phyloP scores from a whole-genome alignment of 2,329 filamentous ascomycete species.

The Phaeophleospora eucalypticola region DNA sequence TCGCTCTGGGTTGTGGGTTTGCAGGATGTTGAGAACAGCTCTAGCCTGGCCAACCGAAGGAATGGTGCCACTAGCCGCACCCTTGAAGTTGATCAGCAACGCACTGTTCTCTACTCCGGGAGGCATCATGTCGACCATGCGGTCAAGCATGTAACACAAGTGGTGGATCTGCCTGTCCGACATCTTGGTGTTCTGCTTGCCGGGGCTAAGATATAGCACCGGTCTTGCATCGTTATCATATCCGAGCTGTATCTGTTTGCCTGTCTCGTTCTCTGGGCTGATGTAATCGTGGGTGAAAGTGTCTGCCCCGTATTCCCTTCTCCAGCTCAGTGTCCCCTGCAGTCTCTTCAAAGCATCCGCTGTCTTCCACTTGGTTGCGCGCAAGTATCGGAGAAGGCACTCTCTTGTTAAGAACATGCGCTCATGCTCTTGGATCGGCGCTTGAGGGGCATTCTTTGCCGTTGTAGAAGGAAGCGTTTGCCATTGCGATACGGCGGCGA shows the following conservation, averaged over 20 bases:
- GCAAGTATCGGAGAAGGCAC: conserved; percentile 86
- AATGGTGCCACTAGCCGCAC: conserved; percentile 69
- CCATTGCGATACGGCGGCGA: conserved; percentile 68
- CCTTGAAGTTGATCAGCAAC: conserved; percentile 87
- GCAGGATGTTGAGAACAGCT: conserved; percentile 83
- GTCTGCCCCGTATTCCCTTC: conserved; percentile 81
- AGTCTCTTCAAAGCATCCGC: conserved; percentile 74
- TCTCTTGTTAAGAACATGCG: conserved; percentile 88
- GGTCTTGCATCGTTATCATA: conserved; percentile 83
- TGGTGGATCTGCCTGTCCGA: conserved; percentile 87
- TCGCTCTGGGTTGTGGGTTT: conserved; percentile 92
- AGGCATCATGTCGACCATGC: conserved; percentile 80
- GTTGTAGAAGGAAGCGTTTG: conserved; percentile 62
- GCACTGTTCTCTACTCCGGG: conserved; percentile 81
- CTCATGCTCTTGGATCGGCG: conserved; percentile 72
- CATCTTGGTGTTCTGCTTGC: conserved; percentile 85
- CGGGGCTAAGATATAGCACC: conserved; percentile 85
- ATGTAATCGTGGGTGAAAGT: conserved; percentile 81
- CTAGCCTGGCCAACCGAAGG: conserved; percentile 72
- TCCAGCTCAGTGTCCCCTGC: conserved; percentile 77
- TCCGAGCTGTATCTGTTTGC: conserved; percentile 86
- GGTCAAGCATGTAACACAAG: conserved; percentile 92
- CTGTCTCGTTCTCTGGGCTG: conserved; percentile 89
- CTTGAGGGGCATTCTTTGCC: conserved; percentile 53
- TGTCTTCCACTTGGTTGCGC: conserved; percentile 86